These are phyloP conservation scores for Aureobasidium zeae DNA, from an alignment of 2,329 filamentous ascomycete species.

Conservation along the genomic window DNA sequence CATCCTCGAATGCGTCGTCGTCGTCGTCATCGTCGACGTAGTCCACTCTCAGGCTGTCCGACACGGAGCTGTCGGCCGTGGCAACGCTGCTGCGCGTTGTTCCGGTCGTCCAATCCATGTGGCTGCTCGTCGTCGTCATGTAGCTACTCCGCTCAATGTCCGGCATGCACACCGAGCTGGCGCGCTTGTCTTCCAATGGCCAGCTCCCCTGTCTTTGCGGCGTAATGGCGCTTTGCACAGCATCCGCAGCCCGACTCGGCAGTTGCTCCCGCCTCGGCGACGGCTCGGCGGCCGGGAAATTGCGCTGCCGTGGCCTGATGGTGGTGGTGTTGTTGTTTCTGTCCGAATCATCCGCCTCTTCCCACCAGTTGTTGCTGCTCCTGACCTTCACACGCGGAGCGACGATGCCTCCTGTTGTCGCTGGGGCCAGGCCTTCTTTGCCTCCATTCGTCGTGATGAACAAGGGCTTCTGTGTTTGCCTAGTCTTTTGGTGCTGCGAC, in stretches of 20 bases:
- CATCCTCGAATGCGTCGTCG: conserved; percentile 22
- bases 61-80: conserved; percentile 69
- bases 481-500: conserved; percentile 1
- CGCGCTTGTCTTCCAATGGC: conserved; percentile 3
- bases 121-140: conserved; percentile 49
- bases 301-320: not conserved
- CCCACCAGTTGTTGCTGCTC: conserved; percentile 11
- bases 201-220: conserved; percentile 7
- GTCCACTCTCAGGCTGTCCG: conserved; percentile 54
- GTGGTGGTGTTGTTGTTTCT: not conserved
- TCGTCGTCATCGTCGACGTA: conserved; percentile 37
- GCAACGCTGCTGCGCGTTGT: conserved; percentile 76
- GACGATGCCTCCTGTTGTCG: not conserved
- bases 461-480: not conserved
- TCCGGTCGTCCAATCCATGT: conserved; percentile 48
- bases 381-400: conserved; percentile 5
- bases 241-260: not conserved
- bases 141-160: conserved; percentile 37
- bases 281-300: conserved; percentile 3
- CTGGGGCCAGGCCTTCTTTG: not conserved
- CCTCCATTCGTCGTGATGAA: conserved; percentile 9
- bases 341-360: not conserved
- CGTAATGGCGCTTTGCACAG: no score
- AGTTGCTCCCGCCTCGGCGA: not conserved
- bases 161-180: not conserved